Evolutionary conservation across 768 basidiomycete genomes (phyloP).

Genomic region (Russula ochroleuca): DNA sequence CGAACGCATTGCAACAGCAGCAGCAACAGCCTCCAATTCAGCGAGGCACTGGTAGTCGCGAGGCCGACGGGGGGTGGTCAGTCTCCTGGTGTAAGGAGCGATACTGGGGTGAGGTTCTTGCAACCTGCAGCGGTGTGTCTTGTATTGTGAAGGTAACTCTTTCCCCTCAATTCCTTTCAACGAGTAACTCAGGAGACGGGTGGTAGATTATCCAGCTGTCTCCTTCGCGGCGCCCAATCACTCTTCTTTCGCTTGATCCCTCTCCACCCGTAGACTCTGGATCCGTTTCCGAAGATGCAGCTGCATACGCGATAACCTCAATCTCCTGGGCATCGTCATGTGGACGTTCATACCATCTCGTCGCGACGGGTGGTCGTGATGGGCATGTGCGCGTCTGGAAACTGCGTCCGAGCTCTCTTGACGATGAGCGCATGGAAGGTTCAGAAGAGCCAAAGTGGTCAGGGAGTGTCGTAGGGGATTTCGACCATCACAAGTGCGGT

Average conservation of each 20-base stretch:
- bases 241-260: conserved; percentile 58
- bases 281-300: conserved; percentile 33
- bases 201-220: conserved; percentile 73
- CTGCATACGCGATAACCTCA: conserved; percentile 65
- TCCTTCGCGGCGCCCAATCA: conserved; percentile 59
- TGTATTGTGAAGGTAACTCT: conserved; percentile 67
- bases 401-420: conserved; percentile 53
- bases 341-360: conserved; percentile 89
- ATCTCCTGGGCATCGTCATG: conserved; percentile 94
- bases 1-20: conserved; percentile 58
- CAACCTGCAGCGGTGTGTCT: conserved; percentile 65
- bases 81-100: conserved; percentile 94
- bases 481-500: conserved; percentile 75
- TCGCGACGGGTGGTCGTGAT: conserved; percentile 87
- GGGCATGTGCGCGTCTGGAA: conserved; percentile 90
- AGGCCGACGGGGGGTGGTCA: conserved; percentile 91
- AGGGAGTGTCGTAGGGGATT: conserved; percentile 74
- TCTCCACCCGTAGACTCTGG: conserved; percentile 37
- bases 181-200: conserved; percentile 1
- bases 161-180: conserved; percentile 7
- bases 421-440: conserved; percentile 37
- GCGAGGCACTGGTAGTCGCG: conserved; percentile 55
- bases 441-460: conserved; percentile 62
- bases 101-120: conserved; percentile 92
- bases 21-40: conserved; percentile 34